Evolutionary conservation across 2,329 filamentous ascomycete genomes (phyloP).

Genomic region (Shiraia bambusicola): DNA sequence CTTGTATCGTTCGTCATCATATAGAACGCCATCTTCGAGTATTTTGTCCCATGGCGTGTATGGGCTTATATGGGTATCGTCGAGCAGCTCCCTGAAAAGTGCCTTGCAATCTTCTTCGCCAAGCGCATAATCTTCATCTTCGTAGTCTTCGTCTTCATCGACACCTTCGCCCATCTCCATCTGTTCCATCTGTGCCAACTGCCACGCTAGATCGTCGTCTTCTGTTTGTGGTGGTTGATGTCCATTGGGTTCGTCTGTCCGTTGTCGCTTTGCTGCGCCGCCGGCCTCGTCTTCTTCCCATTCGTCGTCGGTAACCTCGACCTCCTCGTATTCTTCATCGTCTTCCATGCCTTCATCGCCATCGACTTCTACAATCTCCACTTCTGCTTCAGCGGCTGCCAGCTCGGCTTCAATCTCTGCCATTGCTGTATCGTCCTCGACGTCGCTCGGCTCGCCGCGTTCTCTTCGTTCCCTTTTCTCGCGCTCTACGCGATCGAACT

Average conservation of each 20-base stretch:
- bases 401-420: constrained; percentile 38
- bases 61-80: constrained; percentile 79
- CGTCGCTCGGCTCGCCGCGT: constrained; percentile 49
- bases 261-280: constrained; percentile 54
- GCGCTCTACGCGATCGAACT: constrained; percentile 71
- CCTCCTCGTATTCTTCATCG: constrained; percentile 74
- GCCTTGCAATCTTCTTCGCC: constrained; percentile 74
- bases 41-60: constrained; percentile 91
- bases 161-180: constrained; percentile 72
- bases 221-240: constrained; percentile 72
- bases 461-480: constrained; percentile 59
- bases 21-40: constrained; percentile 75
- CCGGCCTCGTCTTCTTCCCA: constrained; percentile 41
- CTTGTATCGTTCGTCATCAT: constrained; percentile 86
- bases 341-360: constrained; percentile 52
- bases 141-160: constrained; percentile 63
- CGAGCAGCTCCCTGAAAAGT: constrained; percentile 82
- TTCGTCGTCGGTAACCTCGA: constrained; percentile 68
- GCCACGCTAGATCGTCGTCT: constrained; percentile 91
- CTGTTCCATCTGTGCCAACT: constrained; percentile 85
- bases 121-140: constrained; percentile 70
- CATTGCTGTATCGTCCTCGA: constrained; percentile 35
- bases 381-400: constrained; percentile 32
- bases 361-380: constrained; percentile 37
- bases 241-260: constrained; percentile 47